Percentiles rank a stretch among this genome's conserved stretches.
These are phyloP conservation scores for Lobosporangium transversale DNA, from an alignment of 192 early-diverging fungal genomes.

Conservation along the genomic window DNA sequence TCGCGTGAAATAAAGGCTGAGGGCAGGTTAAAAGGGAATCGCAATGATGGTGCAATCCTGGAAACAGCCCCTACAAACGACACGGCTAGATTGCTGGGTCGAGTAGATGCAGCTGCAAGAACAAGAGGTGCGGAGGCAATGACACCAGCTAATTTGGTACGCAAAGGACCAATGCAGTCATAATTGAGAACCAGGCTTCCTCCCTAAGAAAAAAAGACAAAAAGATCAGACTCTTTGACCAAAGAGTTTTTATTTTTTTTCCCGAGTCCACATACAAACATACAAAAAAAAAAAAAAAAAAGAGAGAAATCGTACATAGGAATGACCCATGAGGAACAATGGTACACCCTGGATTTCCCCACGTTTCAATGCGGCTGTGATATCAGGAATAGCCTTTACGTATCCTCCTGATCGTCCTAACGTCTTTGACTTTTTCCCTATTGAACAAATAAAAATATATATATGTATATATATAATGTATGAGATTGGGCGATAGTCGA, in stretches of 20 bases:
- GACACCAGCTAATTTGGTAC: conserved; percentile 54
- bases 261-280: too few species aligned
- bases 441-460: background rate
- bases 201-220: conserved; percentile 52
- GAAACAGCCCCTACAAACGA: conserved; percentile 47
- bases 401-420: conserved; percentile 62
- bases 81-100: conserved; percentile 46
- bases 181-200: conserved; percentile 71
- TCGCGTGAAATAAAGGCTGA: conserved; percentile 58
- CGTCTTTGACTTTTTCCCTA: conserved; percentile 55
- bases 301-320: conserved; percentile 44
- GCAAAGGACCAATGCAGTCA: conserved; percentile 42
- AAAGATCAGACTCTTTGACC: too few species aligned
- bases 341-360: conserved; percentile 52
- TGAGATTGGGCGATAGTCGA: too few species aligned
- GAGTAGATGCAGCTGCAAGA: conserved; percentile 22
- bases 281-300: background rate
- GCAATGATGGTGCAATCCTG: conserved; percentile 55
- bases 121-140: conserved; percentile 66
- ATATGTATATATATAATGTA: background rate
- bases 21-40: conserved; percentile 57
- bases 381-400: conserved; percentile 57
- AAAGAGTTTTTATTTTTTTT: too few species aligned
- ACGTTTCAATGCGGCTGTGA: conserved; percentile 55
- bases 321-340: conserved; percentile 65